phyloP scores from a whole-genome alignment of 139 green algal species.

The Chlamydomonas eustigma region DNA sequence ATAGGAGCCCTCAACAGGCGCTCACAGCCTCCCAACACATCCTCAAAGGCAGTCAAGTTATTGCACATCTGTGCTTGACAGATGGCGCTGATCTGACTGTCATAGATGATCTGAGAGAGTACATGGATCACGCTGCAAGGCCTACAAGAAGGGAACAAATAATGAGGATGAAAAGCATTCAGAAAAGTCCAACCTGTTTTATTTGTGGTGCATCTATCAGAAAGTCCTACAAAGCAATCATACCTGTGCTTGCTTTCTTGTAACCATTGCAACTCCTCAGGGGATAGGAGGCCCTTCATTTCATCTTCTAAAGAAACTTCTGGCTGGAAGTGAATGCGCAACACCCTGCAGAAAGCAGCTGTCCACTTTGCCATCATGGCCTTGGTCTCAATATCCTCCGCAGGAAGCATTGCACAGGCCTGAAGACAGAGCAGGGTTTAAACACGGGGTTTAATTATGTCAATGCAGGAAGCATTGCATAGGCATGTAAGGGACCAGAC shows the following conservation, averaged over 20 bases:
- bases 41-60: slow-evolving; percentile 63
- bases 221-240: neutral
- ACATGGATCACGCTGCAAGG: slow-evolving; percentile 32
- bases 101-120: slow-evolving; percentile 30
- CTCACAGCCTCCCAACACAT: slow-evolving; percentile 51
- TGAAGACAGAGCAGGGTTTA: no score
- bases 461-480: no score
- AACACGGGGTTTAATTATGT: no score
- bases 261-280: slow-evolving; percentile 30
- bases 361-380: no score
- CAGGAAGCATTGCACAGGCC: no score
- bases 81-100: neutral
- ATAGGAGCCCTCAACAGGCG: slow-evolving; percentile 77
- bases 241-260: slow-evolving; percentile 4
- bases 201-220: no score
- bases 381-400: no score
- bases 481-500: no score
- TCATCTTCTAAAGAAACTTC: slow-evolving; percentile 22
- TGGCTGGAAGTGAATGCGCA: slow-evolving; percentile 41
- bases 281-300: slow-evolving; percentile 27
- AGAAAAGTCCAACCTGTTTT: neutral
- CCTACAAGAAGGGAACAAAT: neutral
- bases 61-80: slow-evolving; percentile 35
- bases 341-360: no score
- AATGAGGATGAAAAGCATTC: neutral